Evolutionary conservation across 257 asterid species (phyloP), one percentile per base, ranked within the genome.

Genomic region (Solanum chiquidenum): DNA sequence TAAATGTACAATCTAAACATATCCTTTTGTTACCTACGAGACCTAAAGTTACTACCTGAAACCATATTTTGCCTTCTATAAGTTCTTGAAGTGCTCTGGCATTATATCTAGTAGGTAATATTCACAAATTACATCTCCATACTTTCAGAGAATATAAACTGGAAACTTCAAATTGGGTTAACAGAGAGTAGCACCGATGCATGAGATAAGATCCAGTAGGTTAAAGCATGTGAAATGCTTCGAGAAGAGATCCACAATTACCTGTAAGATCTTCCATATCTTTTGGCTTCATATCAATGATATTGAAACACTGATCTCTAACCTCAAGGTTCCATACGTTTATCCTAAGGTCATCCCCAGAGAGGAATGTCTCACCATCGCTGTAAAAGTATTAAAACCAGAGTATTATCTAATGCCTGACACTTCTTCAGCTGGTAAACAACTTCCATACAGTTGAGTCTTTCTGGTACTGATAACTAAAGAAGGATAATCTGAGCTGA

Each of bases 251-350:
- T 79, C 64, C 9, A 27, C 25, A 44, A 87, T 88, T 68, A 93
- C 98, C 98, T 84, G 98, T 95, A 87, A 95, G 93, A 90, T 95
- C 98, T 93, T 95, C 98, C 98, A 95, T 95, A 89, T 94, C 93
- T 42, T 98, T 49, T 60, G 98, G 98, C 91, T 95, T 95, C 86
- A 95, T 97, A 90, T 95, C 98, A 89, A 95, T 96, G 68, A 95
- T 94, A 89, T 95, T 95, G 92, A 94, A 95, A 93, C 98, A 94
- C 90, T 95, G 98, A 89, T 92, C 91, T 87, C 96, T 95, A 73
- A 95, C 94, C 89, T 95, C 98, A 92, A 95, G 91, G 92, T 94
- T 95, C 98, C 98, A 95, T 52, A 95, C 92, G 91, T 95, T 94
- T 91, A 95, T 91, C 85, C 98, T 93, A 37, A 95, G 93, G 90